Evolutionary conservation across 805 yeast genomes (phyloP), one percentile per base, ranked within the genome.

Genomic region (Candida germanica): DNA sequence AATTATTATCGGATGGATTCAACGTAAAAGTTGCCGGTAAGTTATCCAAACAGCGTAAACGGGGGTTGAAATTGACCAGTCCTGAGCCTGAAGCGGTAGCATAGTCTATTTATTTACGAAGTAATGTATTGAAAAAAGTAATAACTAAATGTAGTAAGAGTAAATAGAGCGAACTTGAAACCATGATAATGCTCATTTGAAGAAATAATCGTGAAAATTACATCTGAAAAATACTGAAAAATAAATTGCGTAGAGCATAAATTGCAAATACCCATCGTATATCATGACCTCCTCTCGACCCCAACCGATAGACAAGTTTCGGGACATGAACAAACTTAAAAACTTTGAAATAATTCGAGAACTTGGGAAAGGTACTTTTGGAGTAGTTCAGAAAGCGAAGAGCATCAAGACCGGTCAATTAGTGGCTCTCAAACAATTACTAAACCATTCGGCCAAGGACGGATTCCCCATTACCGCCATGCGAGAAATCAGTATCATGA

Each of bases 401-500:
- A 69, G 75, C 25, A 66, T 63, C 23, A 58, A 71, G n/a, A 61
- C 80, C 1, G 69, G 74, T 3, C 66, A 73, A 29, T 50, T 79
- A 11, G 97, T 91, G 13, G 99, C 99, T 0, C 68, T 94, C 48
- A 93, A 93, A 59, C 85, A 82, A 54, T 75, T 93, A 31, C 65
- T 88, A n/a, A 73, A 85, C 43, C 88, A 80, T 52, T 78, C 81
- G 34, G 83, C 80, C 28, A 80, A 80, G 46, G 89, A 84, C 49
- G 83, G 86, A 23, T 88, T 91, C 54, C 98, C 98, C 1, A 80
- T 93, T 18, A 93, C 98, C 0, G 96, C 98, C 2, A 77, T 89
- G 59, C 73, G 99, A 43, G 99, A 93, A 54, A 88, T 91, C 40
- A 75, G 82, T 12, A 86, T 88, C 15, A 67, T 93, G 58, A 87